Percentiles rank a stretch among this genome's conserved stretches.
Conservation (phyloP, 2,329 filamentous ascomycete species). For the Sarocladiaceae sp. region DNA sequence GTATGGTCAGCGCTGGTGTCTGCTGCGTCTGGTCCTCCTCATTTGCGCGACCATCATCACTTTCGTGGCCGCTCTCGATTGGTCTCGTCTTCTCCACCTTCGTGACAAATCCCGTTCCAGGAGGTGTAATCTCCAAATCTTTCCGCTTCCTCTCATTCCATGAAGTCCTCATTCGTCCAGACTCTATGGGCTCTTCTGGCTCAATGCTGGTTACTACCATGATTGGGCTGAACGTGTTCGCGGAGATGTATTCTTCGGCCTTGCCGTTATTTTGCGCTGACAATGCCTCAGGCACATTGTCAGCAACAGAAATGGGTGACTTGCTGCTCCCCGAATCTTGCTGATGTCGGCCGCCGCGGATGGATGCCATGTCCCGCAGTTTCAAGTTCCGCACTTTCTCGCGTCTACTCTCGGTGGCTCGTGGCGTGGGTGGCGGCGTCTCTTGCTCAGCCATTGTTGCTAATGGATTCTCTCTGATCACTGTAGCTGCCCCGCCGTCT, state of each 20-base stretch:
- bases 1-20: constrained; percentile 4
- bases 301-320: constrained; percentile 13
- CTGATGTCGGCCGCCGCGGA: constrained; percentile 12
- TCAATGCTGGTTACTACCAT: constrained; percentile 11
- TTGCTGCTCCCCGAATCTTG: constrained; percentile 4
- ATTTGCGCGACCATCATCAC: background rate
- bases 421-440: constrained; percentile 15
- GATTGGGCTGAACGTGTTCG: constrained; percentile 9
- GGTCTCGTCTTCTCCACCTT: background rate
- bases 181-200: constrained; percentile 5
- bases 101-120: background rate
- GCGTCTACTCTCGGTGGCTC: constrained; percentile 25
- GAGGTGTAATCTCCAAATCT: constrained; percentile 6
- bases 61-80: background rate
- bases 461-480: constrained; percentile 18
- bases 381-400: constrained; percentile 37
- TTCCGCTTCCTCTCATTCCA: constrained; percentile 4
- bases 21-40: background rate
- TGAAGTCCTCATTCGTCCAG: background rate
- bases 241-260: background rate
- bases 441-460: constrained; percentile 11
- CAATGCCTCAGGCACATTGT: background rate
- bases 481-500: constrained; percentile 2
- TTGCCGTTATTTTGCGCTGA: background rate
- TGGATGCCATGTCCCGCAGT: constrained; percentile 34